Conservation (phyloP, 1,284 basidiomycete species). For the Anthracocystis setariae region DNA sequence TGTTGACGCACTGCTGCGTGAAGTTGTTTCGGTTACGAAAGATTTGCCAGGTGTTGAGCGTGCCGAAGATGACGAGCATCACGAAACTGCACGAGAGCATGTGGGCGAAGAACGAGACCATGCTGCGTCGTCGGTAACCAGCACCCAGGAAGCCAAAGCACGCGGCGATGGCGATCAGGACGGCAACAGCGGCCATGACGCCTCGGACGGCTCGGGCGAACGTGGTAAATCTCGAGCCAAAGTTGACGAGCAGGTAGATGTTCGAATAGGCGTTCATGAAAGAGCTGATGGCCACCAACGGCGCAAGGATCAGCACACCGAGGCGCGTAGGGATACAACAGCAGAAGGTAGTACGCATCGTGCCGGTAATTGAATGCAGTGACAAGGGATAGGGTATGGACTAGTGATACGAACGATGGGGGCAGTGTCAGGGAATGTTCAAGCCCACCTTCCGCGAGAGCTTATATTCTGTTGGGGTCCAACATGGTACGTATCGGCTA, state of each 20-base stretch:
- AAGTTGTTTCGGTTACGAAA: conserved; percentile 14
- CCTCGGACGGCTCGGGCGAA: conserved; percentile 21
- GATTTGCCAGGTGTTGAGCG: conserved; percentile 27
- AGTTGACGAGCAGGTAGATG: conserved; percentile 25
- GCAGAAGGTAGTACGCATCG: conserved; percentile 34
- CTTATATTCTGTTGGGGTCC: too few species aligned
- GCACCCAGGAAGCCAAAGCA: conserved; percentile 31
- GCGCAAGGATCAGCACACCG: conserved; percentile 24
- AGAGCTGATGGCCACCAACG: conserved; percentile 11
- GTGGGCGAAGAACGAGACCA: conserved; percentile 32
- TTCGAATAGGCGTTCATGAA: conserved; percentile 22
- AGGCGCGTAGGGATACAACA: conserved; percentile 35
- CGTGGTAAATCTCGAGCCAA: conserved; percentile 9
- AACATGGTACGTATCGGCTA: too few species aligned
- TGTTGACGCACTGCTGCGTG: conserved; percentile 5
- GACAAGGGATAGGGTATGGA: background rate
- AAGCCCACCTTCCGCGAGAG: too few species aligned
- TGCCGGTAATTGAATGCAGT: background rate
- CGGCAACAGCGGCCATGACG: too few species aligned
- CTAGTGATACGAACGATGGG: too few species aligned
- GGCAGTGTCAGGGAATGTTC: too few species aligned
- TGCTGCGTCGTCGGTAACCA: conserved; percentile 6
- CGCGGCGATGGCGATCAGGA: conserved; percentile 19
- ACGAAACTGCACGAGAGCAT: conserved; percentile 28
- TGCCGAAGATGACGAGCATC: conserved; percentile 20